Conservation (phyloP, 805 yeast species). For the Myxozyma melibiosi region DNA sequence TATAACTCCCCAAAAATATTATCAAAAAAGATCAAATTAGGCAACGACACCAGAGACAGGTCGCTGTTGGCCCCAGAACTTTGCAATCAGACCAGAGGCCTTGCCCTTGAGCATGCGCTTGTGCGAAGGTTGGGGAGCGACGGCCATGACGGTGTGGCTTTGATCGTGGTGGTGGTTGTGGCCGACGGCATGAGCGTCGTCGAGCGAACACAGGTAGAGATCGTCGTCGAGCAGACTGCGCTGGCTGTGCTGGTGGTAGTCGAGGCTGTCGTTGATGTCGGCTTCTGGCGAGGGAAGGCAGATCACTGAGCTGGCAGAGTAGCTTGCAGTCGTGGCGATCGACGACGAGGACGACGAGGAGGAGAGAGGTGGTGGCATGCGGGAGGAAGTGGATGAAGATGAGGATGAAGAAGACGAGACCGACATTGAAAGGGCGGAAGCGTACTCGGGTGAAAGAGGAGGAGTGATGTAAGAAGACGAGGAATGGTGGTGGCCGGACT, state of each 20-base stretch:
- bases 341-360: slow-evolving; percentile 24
- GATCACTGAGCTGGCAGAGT: slow-evolving; percentile 20
- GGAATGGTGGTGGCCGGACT: background rate
- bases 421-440: slow-evolving; percentile 3
- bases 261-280: slow-evolving; percentile 3
- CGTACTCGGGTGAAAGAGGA: slow-evolving; percentile 20
- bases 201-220: slow-evolving; percentile 5
- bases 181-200: slow-evolving; percentile 8
- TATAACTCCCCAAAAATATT: background rate
- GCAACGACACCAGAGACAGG: slow-evolving; percentile 1
- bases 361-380: slow-evolving; percentile 16
- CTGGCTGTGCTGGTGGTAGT: background rate
- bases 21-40: background rate
- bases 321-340: slow-evolving; percentile 20
- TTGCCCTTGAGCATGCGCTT: slow-evolving; percentile 17
- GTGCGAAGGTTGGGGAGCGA: slow-evolving; percentile 3
- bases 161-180: background rate
- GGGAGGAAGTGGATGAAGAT: background rate
- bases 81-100: slow-evolving; percentile 32
- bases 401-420: background rate
- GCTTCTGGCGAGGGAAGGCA: slow-evolving; percentile 29
- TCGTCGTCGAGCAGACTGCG: slow-evolving; percentile 1
- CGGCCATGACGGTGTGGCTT: background rate
- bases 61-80: slow-evolving; percentile 30
- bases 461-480: slow-evolving; percentile 12